A percentile compares a stretch with the other conserved stretches of the same genome.
Evolutionary conservation across 2,329 filamentous ascomycete genomes (phyloP).

Genomic region (Diaporthe ampelina): DNA sequence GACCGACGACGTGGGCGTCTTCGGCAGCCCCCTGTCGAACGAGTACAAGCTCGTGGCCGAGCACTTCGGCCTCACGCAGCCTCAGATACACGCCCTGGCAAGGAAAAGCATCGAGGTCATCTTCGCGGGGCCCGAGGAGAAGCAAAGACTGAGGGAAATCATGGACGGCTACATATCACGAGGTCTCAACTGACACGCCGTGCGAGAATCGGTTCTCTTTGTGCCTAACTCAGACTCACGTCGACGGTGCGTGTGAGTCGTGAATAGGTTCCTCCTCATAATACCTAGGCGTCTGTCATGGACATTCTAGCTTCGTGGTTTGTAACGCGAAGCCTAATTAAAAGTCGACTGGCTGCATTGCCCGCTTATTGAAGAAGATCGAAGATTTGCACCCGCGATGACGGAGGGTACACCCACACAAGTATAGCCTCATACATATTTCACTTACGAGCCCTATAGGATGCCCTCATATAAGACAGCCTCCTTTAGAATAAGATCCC

Average conservation of each 20-base stretch:
- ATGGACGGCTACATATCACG: slow-evolving; percentile 59
- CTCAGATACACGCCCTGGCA: slow-evolving; percentile 67
- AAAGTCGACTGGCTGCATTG: background rate
- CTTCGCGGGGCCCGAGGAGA: slow-evolving; percentile 76
- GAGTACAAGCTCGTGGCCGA: slow-evolving; percentile 81
- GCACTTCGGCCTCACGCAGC: slow-evolving; percentile 72
- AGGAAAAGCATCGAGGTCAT: slow-evolving; percentile 74
- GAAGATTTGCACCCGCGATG: too few species aligned
- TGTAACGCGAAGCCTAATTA: background rate
- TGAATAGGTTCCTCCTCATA: background rate
- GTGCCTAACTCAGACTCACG: background rate
- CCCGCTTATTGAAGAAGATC: background rate
- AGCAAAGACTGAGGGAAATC: slow-evolving; percentile 64
- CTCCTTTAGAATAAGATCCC: too few species aligned
- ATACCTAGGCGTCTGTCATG: too few species aligned
- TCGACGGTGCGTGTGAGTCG: too few species aligned
- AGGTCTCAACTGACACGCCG: background rate
- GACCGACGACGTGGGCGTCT: slow-evolving; percentile 89
- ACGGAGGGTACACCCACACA: too few species aligned
- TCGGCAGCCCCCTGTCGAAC: slow-evolving; percentile 81
- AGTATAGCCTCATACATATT: too few species aligned
- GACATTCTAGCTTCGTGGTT: background rate
- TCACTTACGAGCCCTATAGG: too few species aligned
- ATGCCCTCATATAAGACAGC: too few species aligned
- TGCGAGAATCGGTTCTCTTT: background rate